Percentiles rank a stretch among this genome's conserved stretches.
Conservation (phyloP, 139 green algal species). For the Chlamydomonas schloesseri region DNA sequence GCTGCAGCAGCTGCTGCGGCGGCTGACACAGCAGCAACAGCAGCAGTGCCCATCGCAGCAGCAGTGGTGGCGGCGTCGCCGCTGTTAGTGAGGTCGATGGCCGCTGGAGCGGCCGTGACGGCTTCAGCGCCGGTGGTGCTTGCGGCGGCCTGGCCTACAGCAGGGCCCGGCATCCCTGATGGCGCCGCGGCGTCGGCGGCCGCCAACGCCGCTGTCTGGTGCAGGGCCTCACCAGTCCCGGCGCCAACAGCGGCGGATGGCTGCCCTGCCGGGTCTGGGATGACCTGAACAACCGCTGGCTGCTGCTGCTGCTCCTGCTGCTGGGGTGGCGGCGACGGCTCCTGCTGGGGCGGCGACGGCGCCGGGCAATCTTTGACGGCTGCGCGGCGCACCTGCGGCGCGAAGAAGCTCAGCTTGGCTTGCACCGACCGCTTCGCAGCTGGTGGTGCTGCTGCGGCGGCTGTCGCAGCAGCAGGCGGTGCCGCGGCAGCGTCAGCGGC, state of each 20-base stretch:
- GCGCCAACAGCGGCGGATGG: no score
- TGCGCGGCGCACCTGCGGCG: not conserved
- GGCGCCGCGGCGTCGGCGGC: no score
- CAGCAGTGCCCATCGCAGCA: not conserved
- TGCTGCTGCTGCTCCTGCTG: not conserved
- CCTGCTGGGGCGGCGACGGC: not conserved
- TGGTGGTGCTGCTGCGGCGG: not conserved
- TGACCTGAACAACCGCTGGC: not conserved
- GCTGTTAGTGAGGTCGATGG: not conserved
- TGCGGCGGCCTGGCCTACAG: no score
- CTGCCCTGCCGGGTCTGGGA: not conserved
- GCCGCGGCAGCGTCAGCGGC: not conserved
- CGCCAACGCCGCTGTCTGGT: no score
- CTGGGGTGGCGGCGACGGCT: no score
- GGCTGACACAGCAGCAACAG: no score
- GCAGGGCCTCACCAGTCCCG: no score
- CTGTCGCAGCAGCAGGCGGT: no score
- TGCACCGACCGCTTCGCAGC: not conserved
- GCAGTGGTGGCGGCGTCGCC: not conserved
- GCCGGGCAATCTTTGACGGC: not conserved
- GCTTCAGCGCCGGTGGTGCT: no score
- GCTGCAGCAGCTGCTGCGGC: not conserved
- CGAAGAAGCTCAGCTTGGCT: slow-evolving; percentile 30
- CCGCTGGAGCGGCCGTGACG: not conserved
- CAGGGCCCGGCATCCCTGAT: no score